Evolutionary conservation across 2,329 filamentous ascomycete genomes (phyloP).

Genomic region (Ophiocordyceps robertsii): DNA sequence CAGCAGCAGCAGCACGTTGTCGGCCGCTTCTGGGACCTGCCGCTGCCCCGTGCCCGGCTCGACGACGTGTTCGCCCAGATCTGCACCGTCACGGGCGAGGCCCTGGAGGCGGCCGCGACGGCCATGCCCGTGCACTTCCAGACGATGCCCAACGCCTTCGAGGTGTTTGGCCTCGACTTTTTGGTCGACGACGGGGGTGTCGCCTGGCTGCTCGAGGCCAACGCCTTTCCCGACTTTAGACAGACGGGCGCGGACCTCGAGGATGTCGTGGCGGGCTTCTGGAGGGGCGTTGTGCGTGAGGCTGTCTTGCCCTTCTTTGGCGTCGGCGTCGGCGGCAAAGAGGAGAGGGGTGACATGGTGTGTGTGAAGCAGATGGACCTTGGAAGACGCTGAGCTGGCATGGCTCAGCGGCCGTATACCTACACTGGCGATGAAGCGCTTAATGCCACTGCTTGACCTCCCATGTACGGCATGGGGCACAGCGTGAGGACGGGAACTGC

Average conservation of each 20-base stretch:
- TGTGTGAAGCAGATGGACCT: conserved; percentile 39
- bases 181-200: conserved; percentile 53
- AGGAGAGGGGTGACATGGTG: conserved; percentile 30
- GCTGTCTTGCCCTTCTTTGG: conserved; percentile 58
- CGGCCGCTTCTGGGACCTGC: conserved; percentile 59
- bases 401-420: not conserved
- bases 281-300: conserved; percentile 56
- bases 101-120: conserved; percentile 76
- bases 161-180: conserved; percentile 86
- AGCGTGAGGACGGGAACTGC: no score
- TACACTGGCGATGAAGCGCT: no score
- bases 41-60: conserved; percentile 37
- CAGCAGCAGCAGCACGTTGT: no score
- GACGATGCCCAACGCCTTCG: conserved; percentile 75
- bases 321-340: conserved; percentile 9
- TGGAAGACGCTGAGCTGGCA: conserved; percentile 24
- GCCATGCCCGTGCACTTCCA: conserved; percentile 88
- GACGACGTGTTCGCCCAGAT: conserved; percentile 59
- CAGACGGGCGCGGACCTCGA: conserved; percentile 78
- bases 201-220: conserved; percentile 77
- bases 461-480: no score
- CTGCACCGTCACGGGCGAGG: conserved; percentile 55
- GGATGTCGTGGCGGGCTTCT: conserved; percentile 61
- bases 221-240: conserved; percentile 90
- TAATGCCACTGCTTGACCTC: no score